Conservation (phyloP, 2,329 filamentous ascomycete species). For the Cladophialophora yegresii region DNA sequence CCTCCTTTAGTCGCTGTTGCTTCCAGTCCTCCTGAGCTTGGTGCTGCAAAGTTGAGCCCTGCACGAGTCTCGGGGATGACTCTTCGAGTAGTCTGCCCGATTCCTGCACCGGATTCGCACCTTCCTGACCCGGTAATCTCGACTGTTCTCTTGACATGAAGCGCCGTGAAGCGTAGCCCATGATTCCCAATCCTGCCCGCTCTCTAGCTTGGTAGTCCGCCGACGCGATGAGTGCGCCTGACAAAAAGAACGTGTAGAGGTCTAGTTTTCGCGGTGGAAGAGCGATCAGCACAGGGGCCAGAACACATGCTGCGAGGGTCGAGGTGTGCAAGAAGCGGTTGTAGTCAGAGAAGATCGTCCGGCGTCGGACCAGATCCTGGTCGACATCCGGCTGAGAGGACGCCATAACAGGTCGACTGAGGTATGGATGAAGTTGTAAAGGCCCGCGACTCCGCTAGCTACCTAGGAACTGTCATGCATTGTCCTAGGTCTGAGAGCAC, state of each 20-base stretch:
- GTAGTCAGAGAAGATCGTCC: slow-evolving; percentile 28
- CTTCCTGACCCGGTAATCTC: slow-evolving; percentile 9
- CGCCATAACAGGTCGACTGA: not conserved
- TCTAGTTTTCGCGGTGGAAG: slow-evolving; percentile 65
- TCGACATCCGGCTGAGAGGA: slow-evolving; percentile 3
- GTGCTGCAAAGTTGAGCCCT: slow-evolving; percentile 21
- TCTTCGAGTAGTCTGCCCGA: slow-evolving; percentile 36
- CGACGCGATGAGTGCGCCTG: slow-evolving; percentile 52
- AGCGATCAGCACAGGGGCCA: slow-evolving; percentile 57
- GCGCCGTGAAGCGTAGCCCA: slow-evolving; percentile 38
- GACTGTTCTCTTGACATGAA: slow-evolving; percentile 7
- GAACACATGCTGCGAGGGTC: slow-evolving; percentile 53
- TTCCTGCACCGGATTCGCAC: slow-evolving; percentile 25
- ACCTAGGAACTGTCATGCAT: not conserved
- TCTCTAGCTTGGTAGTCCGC: slow-evolving; percentile 53
- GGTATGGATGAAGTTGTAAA: not conserved
- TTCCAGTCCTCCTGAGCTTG: slow-evolving; percentile 42
- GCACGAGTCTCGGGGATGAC: slow-evolving; percentile 18
- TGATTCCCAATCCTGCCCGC: slow-evolving; percentile 44
- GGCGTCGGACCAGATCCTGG: slow-evolving; percentile 1
- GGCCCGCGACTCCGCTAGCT: not conserved
- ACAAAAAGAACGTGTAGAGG: slow-evolving; percentile 59
- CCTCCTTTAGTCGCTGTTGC: slow-evolving; percentile 45
- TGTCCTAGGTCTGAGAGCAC: not conserved
- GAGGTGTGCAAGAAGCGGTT: slow-evolving; percentile 43